Percentiles rank a stretch among this genome's conserved stretches.
Evolutionary conservation across 1,284 basidiomycete species (phyloP).

Genomic region (Heterobasidion occidentale): DNA sequence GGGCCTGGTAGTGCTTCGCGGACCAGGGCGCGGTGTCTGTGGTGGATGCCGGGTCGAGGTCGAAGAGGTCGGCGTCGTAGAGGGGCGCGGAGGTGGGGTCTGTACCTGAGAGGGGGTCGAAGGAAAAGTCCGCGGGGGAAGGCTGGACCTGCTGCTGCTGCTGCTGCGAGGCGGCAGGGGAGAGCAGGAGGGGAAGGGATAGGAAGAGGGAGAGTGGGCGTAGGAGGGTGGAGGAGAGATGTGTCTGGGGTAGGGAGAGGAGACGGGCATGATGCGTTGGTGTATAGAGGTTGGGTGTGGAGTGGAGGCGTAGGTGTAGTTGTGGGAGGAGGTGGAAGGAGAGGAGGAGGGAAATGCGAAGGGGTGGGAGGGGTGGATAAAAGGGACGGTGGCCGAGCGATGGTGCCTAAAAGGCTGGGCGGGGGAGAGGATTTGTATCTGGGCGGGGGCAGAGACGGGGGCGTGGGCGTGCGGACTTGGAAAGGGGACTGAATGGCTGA

Average conservation of each 20-base stretch:
- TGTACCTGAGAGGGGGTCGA: not conserved
- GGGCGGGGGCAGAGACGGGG: not conserved
- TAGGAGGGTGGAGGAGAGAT: not conserved
- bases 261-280: slow-evolving; percentile 2
- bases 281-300: not conserved
- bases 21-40: not conserved
- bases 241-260: not conserved
- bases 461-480: too few relatives aligned
- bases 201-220: not conserved
- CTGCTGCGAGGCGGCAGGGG: not conserved
- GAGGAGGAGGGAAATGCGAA: not conserved
- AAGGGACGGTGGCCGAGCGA: too few relatives aligned
- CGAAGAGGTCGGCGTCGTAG: not conserved
- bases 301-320: not conserved
- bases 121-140: too few relatives aligned
- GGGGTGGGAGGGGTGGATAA: too few relatives aligned
- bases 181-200: not conserved
- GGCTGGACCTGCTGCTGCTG: too few relatives aligned
- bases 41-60: not conserved
- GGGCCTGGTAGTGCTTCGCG: not conserved
- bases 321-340: not conserved
- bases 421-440: too few relatives aligned
- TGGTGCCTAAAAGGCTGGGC: too few relatives aligned
- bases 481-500: too few relatives aligned
- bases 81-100: not conserved